Base-by-base conservation (phyloP, 2,329 filamentous ascomycete genomes). In the Trichoderma citrinoviride region DNA sequence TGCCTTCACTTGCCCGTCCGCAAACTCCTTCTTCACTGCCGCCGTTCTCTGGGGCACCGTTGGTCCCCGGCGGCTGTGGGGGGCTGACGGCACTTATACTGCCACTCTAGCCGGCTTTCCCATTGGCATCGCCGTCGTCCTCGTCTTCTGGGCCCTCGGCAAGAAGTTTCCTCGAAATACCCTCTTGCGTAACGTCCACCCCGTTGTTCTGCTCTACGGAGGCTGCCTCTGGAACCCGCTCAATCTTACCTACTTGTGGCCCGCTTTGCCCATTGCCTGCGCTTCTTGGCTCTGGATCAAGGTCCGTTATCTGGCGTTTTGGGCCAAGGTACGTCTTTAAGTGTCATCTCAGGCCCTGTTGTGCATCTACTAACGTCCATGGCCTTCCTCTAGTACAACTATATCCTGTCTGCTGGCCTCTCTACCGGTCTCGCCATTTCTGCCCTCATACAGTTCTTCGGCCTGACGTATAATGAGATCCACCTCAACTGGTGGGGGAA, bases 251-350 rank as follows among this genome's bases (percentile, higher is more conserved):
- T 85, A 83, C 69, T 71, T 79, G 40, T 80, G 77, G 76, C 81
- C 80, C 3, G 76, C 78, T 37, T 77, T 84, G 2, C 80, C 79
- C 4, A 75, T 83, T 17, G 81, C 78, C 7, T 82, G 75, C 72
- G 67, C 80, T 43, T 81, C 79, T 5, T 83, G 81, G 80, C 73
- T 83, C 33, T 84, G 77, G 68, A 70, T 82, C 66, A 80, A 78
- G 69, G 71, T 71, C 27, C 75, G 80, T 10, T 80, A 78, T 69
- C 75, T 82, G 27, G 77, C 71, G 2, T 79, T 83, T 67, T 85
- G 82, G 81, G 77, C 79, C 64, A 82, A 82, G 76, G 61, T 57
- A 50, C 27, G 61, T 43, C 19, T 41, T 44, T 7, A 21, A 21
- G 17, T 10, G 29, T 17, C 15, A n/a, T 52, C 15, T 25, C 44